Evolutionary conservation across 2,329 filamentous ascomycete species (phyloP), one percentile per base, ranked within the genome.

Genomic region (Monilinia fructigena): DNA sequence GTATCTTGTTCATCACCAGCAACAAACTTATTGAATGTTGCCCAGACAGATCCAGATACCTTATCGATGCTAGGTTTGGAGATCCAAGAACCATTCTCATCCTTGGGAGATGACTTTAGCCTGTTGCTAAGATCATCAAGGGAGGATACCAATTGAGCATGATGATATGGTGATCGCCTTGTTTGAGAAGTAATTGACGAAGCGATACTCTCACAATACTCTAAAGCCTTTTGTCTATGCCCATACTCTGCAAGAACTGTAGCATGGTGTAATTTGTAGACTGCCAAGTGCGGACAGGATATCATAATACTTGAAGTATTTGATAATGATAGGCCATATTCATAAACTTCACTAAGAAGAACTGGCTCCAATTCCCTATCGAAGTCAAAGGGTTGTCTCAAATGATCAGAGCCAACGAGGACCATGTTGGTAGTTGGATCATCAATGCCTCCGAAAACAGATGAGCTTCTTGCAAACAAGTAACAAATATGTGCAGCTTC

Each of bases 401-500:
- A 83, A 77, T 96, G 92, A 76, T 98, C 91, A 18, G 89, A 89
- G 20, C 95, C 94, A 28, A 99, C 82, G 10, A 98, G 85, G 7
- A 95, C 90, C 71, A 98, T 89, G 73, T 89, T 87, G 3, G 89
- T 85, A 55, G 87, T 86, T 0, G 88, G 83, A 73, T 99, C 94
- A 76, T 98, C 93, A 10, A 90, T 81, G 4, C 94, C 95, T 58
- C 90, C 89, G 75, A 97, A 91, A 11, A 92, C 81, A 0, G 89
- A 85, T 26, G 85, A 80, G 31, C 82, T 83, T 55, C 90, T 85
- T 16, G 92, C 92, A 76, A 99, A 96, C 23, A 99, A 82, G 80
- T 90, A 97, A 81, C 96, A 99, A 56, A 95, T 89, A 71, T 98
- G 95, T 31, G 94, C 93, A 26, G 96, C 96, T 77, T 98, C 94